Evolutionary conservation across 345 rosid genomes (phyloP), one percentile per base, ranked within the genome.

Genomic region (Eucalyptus sp.): DNA sequence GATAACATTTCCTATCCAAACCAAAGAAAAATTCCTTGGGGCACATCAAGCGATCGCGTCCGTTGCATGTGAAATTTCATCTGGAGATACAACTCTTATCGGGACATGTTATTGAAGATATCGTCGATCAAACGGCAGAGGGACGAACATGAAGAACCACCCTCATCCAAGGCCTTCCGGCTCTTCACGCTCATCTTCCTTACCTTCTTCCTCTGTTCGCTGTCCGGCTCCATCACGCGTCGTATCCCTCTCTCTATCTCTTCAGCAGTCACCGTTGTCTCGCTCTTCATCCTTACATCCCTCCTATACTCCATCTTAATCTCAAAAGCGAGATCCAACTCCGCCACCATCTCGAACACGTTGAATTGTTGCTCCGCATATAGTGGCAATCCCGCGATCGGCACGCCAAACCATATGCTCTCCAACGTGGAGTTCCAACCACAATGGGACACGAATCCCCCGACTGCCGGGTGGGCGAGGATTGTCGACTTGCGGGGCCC

Each of bases 361-460:
- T 94, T 95, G 49, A 95, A 6, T 13, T 92, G 94, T 60, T 96
- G 98, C 88, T 96, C 97, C 0, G 92, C 93, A 58, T 92, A 86
- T 50, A 94, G 24, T 27, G 98, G 98, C 96, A 96, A 94, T 3
- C 94, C 88, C 12, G 94, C 91, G 0, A 89, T 90, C 2, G 96
- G 98, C 27, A 94, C 94, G 4, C 94, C 96, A 15, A 91, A 93
- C 94, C 95, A 92, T 44, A 95, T n/a, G n/a, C 94, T 92, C 90
- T 96, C 97, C 10, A 95, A 52, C 0, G 37, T 90, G 1, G 98
- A 96, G 86, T 95, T 94, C 97, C 97, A 95, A 7, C 96, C 96
- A 24, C 97, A 93, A 46, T 96, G 96, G 15, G 95, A 90, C 29
- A 96, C 95, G 20, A 95, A 96, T 13, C 96, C 97, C 18, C 95